Evolutionary conservation across 345 rosid species (phyloP).

Genomic region (Raphanus raphanistrum): DNA sequence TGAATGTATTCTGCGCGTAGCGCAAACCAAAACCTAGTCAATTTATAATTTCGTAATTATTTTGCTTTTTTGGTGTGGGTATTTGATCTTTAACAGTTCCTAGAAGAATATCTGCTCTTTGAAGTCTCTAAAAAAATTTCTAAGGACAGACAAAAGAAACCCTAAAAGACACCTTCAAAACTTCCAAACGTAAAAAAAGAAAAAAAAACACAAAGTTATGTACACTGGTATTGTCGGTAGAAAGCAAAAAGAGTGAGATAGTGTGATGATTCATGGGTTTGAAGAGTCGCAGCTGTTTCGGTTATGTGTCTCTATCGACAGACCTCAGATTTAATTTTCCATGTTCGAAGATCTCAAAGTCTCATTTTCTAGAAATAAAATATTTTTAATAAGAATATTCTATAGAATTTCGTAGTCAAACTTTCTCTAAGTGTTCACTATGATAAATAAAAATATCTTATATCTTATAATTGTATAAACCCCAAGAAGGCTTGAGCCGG

Average conservation of each 20-base stretch:
- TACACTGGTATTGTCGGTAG: not conserved
- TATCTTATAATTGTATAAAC: not conserved
- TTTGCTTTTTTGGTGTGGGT: too few relatives aligned
- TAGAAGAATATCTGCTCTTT: not conserved
- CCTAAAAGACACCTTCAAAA: not conserved
- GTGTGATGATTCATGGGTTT: not conserved
- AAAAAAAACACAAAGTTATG: not conserved
- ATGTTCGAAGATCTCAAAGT: not conserved
- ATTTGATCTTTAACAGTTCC: too few relatives aligned
- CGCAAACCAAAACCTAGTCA: too few relatives aligned
- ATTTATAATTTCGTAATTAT: too few relatives aligned
- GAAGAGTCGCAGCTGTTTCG: not conserved
- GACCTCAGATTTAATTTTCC: not conserved
- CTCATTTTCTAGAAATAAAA: not conserved
- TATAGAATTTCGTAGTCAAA: not conserved
- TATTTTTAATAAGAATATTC: not conserved
- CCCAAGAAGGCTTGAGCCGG: not conserved
- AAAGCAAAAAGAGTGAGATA: not conserved
- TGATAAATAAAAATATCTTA: not conserved
- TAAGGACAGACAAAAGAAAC: not conserved
- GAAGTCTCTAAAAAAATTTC: not conserved
- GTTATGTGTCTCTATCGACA: not conserved
- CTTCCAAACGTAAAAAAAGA: not conserved
- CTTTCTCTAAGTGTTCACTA: not conserved
- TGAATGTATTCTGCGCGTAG: too few relatives aligned